A percentile compares a stretch with the other conserved stretches of the same genome.
These are phyloP conservation scores for Fusarium neocosmosporiellum DNA, from an alignment of 2,329 filamentous ascomycete genomes.

Conservation along the genomic window DNA sequence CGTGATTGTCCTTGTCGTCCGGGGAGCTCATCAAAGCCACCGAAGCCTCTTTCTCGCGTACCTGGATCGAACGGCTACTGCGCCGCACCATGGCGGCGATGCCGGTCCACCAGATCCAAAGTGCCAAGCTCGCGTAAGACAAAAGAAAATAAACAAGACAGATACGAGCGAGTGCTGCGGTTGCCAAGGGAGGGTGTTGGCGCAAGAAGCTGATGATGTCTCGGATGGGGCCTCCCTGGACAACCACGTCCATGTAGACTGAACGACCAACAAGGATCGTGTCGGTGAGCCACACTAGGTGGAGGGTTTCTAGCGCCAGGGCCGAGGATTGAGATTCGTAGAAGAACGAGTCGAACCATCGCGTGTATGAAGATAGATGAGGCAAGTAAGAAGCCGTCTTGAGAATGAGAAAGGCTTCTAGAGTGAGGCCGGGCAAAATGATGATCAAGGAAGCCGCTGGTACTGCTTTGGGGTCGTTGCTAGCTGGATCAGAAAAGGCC, in stretches of 20 bases:
- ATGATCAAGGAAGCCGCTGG: not conserved
- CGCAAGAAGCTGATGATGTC: conserved; percentile 3
- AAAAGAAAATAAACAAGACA: not conserved
- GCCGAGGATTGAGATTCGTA: conserved; percentile 34
- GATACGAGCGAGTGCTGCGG: not conserved
- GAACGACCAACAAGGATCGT: conserved; percentile 5
- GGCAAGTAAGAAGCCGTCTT: conserved; percentile 33
- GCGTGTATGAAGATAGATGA: not conserved
- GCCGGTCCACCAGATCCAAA: conserved; percentile 31
- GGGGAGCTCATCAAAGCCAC: conserved; percentile 11
- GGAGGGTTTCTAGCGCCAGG: conserved; percentile 29
- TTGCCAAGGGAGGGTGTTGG: not conserved
- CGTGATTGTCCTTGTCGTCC: conserved; percentile 16
- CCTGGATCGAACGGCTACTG: not conserved
- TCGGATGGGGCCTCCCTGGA: conserved; percentile 1
- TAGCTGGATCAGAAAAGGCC: not conserved
- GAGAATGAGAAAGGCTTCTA: conserved; percentile 38
- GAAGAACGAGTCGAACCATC: conserved; percentile 22
- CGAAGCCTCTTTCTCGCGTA: conserved; percentile 19
- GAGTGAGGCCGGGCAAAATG: not conserved
- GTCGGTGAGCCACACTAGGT: conserved; percentile 24
- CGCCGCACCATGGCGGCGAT: not conserved
- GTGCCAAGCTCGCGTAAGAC: not conserved
- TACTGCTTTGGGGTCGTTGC: not conserved
- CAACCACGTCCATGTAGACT: conserved; percentile 15